A percentile compares a stretch with the other conserved stretches of the same genome.
Conservation (phyloP, 1,139 yeast species). For the Zygosaccharomyces sapae region DNA sequence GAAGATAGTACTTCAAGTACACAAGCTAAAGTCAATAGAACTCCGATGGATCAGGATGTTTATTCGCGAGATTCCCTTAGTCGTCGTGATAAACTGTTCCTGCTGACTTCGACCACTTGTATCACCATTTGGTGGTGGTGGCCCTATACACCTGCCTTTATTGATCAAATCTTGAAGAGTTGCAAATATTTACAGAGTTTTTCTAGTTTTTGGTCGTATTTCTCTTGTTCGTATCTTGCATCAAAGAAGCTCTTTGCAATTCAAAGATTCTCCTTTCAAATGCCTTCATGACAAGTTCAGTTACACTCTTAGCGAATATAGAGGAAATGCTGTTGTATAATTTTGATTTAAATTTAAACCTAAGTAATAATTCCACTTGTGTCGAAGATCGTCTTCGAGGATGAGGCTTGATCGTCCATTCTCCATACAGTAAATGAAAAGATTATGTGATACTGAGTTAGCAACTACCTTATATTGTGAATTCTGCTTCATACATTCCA, state of each 20-base stretch:
- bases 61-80: neutral
- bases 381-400: constrained; percentile 37
- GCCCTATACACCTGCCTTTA: constrained; percentile 1
- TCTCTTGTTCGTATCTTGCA: constrained; percentile 1
- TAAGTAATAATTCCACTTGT: constrained; percentile 56
- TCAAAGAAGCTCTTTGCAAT: constrained; percentile 10
- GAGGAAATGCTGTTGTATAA: constrained; percentile 72
- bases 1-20: no score
- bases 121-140: constrained; percentile 5
- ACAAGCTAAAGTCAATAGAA: no score
- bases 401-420: constrained; percentile 61
- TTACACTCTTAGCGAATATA: constrained; percentile 69
- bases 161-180: constrained; percentile 2
- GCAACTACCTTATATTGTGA: constrained; percentile 39
- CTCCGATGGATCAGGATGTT: neutral
- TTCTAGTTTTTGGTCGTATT: constrained; percentile 2
- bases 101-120: neutral
- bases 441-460: constrained; percentile 57
- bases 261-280: constrained; percentile 64
- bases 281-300: constrained; percentile 71
- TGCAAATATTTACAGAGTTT: constrained; percentile 5
- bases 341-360: constrained; percentile 67
- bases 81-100: constrained; percentile 3
- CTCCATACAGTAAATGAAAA: constrained; percentile 67
- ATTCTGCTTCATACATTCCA: constrained; percentile 44